Percentiles rank a stretch among this genome's conserved stretches.
These are phyloP conservation scores for Nematodospora valgi DNA, from an alignment of 805 yeast genomes.

Conservation along the genomic window DNA sequence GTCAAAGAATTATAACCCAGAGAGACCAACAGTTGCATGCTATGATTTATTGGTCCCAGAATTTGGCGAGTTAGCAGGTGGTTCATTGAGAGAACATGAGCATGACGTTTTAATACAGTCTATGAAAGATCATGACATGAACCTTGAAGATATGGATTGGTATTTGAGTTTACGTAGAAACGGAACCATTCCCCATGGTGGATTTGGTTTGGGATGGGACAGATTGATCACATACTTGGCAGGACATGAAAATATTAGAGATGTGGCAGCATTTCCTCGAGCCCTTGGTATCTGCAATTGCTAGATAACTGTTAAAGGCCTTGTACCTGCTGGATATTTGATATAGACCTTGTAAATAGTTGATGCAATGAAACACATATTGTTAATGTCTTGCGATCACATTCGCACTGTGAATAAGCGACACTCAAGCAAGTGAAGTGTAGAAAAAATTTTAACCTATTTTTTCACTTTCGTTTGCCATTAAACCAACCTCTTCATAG, in stretches of 20 bases:
- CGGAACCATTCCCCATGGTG: slow-evolving; percentile 93
- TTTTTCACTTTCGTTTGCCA: too few relatives aligned
- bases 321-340: too few relatives aligned
- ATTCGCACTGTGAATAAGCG: too few relatives aligned
- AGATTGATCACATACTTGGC: slow-evolving; percentile 71
- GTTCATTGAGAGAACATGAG: slow-evolving; percentile 83
- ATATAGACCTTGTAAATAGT: too few relatives aligned
- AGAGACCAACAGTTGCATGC: slow-evolving; percentile 70
- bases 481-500: too few relatives aligned
- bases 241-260: slow-evolving; percentile 77
- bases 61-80: slow-evolving; percentile 92
- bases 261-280: slow-evolving; percentile 84
- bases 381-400: too few relatives aligned
- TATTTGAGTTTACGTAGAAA: slow-evolving; percentile 67
- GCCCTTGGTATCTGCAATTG: slow-evolving; percentile 45
- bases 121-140: slow-evolving; percentile 56
- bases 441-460: too few relatives aligned
- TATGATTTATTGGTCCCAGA: slow-evolving; percentile 88
- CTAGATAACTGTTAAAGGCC: too few relatives aligned
- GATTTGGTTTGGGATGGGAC: slow-evolving; percentile 95
- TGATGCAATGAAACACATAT: too few relatives aligned
- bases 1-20: slow-evolving; percentile 30
- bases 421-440: too few relatives aligned
- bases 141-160: slow-evolving; percentile 66
- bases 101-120: slow-evolving; percentile 44